phyloP scores from a whole-genome alignment of 2,329 filamentous ascomycete genomes.

The Pseudocercospora macadamiae region DNA sequence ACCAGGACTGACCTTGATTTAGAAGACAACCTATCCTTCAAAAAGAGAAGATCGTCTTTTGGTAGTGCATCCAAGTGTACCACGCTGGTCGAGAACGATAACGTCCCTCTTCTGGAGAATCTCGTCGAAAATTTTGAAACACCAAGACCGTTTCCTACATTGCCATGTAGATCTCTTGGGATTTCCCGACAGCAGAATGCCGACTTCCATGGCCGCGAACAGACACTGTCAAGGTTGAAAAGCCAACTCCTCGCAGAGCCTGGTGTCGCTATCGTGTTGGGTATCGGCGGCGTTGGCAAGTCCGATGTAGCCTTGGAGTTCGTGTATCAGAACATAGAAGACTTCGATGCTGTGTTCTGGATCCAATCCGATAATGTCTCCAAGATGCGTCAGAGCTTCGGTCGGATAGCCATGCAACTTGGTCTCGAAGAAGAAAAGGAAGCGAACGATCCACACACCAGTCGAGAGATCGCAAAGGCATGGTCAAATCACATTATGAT shows the following conservation, averaged over 20 bases:
- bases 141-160: too few species aligned
- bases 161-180: too few species aligned
- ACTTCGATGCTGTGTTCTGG: slow-evolving; percentile 17
- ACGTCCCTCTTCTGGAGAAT: too few species aligned
- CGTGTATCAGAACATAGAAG: neutral
- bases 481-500: neutral
- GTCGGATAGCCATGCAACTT: neutral
- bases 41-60: too few species aligned
- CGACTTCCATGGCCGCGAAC: slow-evolving; percentile 4
- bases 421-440: neutral
- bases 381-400: slow-evolving; percentile 12
- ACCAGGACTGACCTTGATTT: too few species aligned
- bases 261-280: neutral
- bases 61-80: too few species aligned
- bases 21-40: too few species aligned
- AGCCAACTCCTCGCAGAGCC: neutral
- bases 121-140: too few species aligned
- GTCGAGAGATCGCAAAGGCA: slow-evolving; percentile 5
- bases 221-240: neutral
- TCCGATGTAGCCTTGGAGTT: slow-evolving; percentile 11
- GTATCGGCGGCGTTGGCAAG: slow-evolving; percentile 13
- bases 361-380: slow-evolving; percentile 7
- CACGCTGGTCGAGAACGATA: too few species aligned
- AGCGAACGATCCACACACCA: slow-evolving; percentile 8
- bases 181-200: neutral